phyloP scores from a whole-genome alignment of 768 basidiomycete species.

The Pleurotus citrinopileatus region DNA sequence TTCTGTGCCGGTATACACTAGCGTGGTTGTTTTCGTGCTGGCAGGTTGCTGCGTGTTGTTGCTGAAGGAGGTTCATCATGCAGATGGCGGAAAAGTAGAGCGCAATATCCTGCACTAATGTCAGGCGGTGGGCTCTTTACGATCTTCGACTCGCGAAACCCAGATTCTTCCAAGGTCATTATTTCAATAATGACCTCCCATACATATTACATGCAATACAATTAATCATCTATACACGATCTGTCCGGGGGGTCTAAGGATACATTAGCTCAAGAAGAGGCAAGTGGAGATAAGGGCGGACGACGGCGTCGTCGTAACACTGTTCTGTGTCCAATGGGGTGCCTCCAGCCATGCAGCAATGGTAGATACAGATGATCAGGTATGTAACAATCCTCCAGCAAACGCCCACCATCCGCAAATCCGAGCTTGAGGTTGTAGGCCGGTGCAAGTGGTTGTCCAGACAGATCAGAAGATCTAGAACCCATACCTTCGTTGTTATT shows the following conservation, averaged over 20 bases:
- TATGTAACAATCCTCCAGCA: background rate
- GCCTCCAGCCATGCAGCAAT: background rate
- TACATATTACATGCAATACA: too few relatives aligned
- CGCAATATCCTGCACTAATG: constrained; percentile 25
- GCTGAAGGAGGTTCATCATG: constrained; percentile 49
- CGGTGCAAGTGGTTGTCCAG: constrained; percentile 38
- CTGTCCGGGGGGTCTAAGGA: too few relatives aligned
- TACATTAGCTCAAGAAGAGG: background rate
- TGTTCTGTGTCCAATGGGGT: background rate
- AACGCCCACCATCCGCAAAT: background rate
- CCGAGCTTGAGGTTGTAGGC: constrained; percentile 25
- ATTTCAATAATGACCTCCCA: too few relatives aligned
- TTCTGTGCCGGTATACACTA: constrained; percentile 75
- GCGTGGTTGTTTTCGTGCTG: constrained; percentile 61
- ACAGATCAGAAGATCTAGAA: constrained; percentile 38
- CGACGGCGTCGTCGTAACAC: background rate
- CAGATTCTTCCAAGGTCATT: too few relatives aligned
- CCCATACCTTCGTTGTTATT: constrained; percentile 40
- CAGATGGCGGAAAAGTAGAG: constrained; percentile 21
- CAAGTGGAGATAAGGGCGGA: background rate
- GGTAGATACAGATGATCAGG: background rate
- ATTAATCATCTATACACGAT: too few relatives aligned
- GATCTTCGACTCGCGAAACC: too few relatives aligned
- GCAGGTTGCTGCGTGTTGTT: constrained; percentile 63
- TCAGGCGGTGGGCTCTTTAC: background rate